phyloP scores from a whole-genome alignment of 345 rosid species.

The Ceriops zippeliana region DNA sequence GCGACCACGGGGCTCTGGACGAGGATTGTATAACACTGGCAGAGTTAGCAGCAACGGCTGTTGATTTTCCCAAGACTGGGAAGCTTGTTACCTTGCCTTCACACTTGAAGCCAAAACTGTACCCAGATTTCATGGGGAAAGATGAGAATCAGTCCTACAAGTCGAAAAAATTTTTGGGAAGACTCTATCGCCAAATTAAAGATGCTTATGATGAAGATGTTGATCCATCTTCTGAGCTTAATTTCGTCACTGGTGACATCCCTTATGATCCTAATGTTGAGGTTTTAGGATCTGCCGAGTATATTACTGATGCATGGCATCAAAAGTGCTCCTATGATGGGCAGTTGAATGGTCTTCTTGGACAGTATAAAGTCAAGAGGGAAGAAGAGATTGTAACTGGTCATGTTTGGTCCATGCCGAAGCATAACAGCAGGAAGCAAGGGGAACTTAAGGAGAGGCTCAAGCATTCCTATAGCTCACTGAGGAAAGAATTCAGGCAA shows the following conservation, averaged over 20 bases:
- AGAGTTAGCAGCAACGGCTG: conserved; percentile 83
- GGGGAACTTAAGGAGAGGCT: conserved; percentile 76
- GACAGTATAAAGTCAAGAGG: conserved; percentile 69
- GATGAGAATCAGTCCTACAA: conserved; percentile 63
- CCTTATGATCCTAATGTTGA: conserved; percentile 64
- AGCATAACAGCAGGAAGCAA: conserved; percentile 57
- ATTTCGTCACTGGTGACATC: conserved; percentile 36
- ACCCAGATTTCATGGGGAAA: conserved; percentile 94
- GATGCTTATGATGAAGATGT: conserved; percentile 53
- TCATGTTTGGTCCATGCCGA: conserved; percentile 93
- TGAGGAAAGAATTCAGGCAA: conserved; percentile 73
- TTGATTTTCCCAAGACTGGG: conserved; percentile 94
- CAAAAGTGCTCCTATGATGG: conserved; percentile 69
- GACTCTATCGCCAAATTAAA: conserved; percentile 58
- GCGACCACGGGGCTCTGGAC: conserved; percentile 67
- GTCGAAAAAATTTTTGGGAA: conserved; percentile 72
- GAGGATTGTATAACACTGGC: conserved; percentile 66
- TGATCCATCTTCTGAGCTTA: conserved; percentile 36
- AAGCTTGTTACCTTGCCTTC: conserved; percentile 62
- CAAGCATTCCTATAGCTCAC: conserved; percentile 57
- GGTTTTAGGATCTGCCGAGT: conserved; percentile 52
- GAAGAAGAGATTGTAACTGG: conserved; percentile 96
- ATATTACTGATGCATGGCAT: conserved; percentile 67
- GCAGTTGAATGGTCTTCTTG: conserved; percentile 70
- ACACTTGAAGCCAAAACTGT: conserved; percentile 59